Evolutionary conservation across 257 asterid species (phyloP).

Genomic region (Gynochthodes officinalis): DNA sequence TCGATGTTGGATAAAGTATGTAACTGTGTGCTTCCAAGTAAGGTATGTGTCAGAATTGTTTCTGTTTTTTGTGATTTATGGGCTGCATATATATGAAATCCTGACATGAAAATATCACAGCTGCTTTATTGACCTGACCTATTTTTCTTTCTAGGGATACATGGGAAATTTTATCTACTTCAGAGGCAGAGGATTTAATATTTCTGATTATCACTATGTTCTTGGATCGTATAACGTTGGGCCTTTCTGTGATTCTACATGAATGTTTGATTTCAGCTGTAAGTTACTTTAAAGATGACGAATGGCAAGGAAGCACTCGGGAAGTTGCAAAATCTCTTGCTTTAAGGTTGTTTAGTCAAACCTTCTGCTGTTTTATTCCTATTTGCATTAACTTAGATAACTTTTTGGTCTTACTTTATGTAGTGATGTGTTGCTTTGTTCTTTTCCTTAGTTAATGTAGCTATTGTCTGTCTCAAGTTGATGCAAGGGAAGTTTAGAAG

Average conservation of each 20-base stretch:
- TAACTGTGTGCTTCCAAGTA: conserved; percentile 46
- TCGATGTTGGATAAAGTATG: conserved; percentile 62
- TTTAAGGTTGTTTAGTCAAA: conserved; percentile 48
- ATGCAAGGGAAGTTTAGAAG: neutral
- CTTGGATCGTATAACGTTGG: conserved; percentile 73
- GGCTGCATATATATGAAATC: neutral
- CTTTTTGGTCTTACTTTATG: neutral
- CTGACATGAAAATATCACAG: neutral
- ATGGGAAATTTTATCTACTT: conserved; percentile 38
- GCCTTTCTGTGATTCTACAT: conserved; percentile 51
- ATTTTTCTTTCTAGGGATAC: conserved; percentile 40
- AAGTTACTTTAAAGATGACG: conserved; percentile 57
- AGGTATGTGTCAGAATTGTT: conserved; percentile 41
- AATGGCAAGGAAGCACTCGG: conserved; percentile 62
- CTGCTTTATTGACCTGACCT: conserved; percentile 3
- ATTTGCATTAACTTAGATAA: neutral
- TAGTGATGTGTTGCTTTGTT: neutral
- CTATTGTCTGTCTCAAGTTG: neutral
- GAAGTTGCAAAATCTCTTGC: conserved; percentile 59
- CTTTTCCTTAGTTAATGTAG: neutral
- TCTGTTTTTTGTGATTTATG: neutral
- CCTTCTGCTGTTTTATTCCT: neutral
- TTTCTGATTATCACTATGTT: conserved; percentile 52
- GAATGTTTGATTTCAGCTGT: conserved; percentile 56
- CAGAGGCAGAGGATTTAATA: conserved; percentile 74